Conservation (phyloP, 192 early-diverging fungal genomes). For the Funneliformis geosporum region DNA sequence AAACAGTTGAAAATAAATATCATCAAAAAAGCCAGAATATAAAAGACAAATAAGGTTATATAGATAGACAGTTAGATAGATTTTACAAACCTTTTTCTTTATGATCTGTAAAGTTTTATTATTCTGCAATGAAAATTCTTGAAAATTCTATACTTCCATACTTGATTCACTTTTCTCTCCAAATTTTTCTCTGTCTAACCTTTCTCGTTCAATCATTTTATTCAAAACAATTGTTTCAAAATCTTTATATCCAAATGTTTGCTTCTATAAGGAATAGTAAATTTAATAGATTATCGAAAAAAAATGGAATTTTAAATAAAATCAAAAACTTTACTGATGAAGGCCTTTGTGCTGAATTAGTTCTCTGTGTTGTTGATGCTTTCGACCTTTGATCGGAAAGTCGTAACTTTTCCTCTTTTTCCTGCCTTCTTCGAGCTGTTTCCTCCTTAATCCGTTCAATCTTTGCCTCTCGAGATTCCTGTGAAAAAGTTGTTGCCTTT, state of each 20-base stretch:
- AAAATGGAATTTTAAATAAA: background rate
- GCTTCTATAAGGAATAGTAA: background rate
- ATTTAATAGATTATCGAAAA: background rate
- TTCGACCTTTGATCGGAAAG: background rate
- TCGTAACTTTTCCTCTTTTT: constrained; percentile 33
- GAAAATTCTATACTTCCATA: no score
- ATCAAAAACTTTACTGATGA: background rate
- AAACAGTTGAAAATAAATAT: background rate
- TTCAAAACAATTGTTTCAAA: constrained; percentile 1
- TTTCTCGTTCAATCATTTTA: constrained; percentile 1
- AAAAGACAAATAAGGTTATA: background rate
- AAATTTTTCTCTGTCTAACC: background rate
- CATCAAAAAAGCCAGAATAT: background rate
- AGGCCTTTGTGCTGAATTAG: background rate
- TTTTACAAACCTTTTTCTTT: no score
- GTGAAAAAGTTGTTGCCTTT: constrained; percentile 29
- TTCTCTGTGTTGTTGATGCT: background rate
- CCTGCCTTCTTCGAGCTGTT: constrained; percentile 34
- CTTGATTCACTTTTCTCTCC: background rate
- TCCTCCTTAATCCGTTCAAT: constrained; percentile 42
- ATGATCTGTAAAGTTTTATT: no score
- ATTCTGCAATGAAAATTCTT: no score
- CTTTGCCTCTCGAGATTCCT: constrained; percentile 40
- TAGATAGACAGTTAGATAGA: background rate
- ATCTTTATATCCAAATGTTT: background rate